Conservation (phyloP, 805 yeast genomes). For the Suhomyces prunicola region DNA sequence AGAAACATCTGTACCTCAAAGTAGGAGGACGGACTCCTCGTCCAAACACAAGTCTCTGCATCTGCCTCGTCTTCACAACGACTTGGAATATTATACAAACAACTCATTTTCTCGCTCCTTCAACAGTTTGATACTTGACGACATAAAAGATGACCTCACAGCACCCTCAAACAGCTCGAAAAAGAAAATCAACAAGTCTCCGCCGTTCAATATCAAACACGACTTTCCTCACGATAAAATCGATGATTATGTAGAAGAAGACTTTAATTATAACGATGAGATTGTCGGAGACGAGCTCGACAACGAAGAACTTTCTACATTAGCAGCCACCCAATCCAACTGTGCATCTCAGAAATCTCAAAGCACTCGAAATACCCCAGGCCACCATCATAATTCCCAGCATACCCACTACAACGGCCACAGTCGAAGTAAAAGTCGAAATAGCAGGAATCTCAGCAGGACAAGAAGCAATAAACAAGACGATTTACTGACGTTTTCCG, state of each 20-base stretch:
- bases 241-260: conserved; percentile 21
- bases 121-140: conserved; percentile 41
- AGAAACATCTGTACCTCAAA: neutral
- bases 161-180: neutral
- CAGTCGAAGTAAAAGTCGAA: neutral
- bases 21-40: neutral
- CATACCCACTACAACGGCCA: neutral
- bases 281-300: conserved; percentile 3
- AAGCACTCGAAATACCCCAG: neutral
- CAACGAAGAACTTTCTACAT: conserved; percentile 3
- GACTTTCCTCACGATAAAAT: conserved; percentile 20
- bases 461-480: conserved; percentile 2
- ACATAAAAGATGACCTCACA: conserved; percentile 21
- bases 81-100: conserved; percentile 35
- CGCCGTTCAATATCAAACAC: conserved; percentile 39
- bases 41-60: neutral
- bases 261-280: conserved; percentile 8
- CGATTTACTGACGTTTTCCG: conserved; percentile 2
- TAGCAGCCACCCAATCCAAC: neutral
- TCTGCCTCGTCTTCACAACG: conserved; percentile 5
- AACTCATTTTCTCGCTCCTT: conserved; percentile 40
- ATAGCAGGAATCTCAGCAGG: neutral
- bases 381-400: neutral
- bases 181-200: conserved; percentile 34
- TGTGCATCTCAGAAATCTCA: neutral